Conservation (phyloP, 441 rosid genomes). For the Syzygium syzygioides region DNA sequence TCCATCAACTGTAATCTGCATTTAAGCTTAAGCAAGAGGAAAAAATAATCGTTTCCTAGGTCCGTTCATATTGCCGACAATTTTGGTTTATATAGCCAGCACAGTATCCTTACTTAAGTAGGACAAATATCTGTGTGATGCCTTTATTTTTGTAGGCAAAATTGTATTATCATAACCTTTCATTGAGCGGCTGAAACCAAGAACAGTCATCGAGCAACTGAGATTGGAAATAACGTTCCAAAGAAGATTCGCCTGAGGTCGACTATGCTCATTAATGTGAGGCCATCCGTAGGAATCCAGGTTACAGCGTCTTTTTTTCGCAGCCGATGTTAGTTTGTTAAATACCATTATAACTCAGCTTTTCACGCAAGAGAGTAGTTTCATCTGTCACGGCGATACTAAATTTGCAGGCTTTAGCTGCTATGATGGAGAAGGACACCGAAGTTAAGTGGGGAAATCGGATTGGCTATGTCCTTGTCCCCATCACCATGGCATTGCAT, state of each 20-base stretch:
- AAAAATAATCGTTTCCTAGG: background rate
- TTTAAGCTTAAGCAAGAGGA: background rate
- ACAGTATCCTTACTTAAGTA: background rate
- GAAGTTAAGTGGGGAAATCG: conserved; percentile 32
- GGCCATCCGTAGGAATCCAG: conserved; percentile 36
- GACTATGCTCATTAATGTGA: conserved; percentile 27
- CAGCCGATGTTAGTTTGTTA: background rate
- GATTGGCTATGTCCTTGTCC: conserved; percentile 28
- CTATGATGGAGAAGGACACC: conserved; percentile 28
- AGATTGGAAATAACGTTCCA: conserved; percentile 18
- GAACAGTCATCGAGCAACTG: background rate
- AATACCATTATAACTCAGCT: background rate
- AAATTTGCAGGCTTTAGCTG: conserved; percentile 24
- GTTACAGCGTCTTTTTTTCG: background rate
- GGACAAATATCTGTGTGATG: background rate
- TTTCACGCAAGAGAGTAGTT: background rate
- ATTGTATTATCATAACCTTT: background rate
- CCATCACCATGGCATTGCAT: conserved; percentile 18
- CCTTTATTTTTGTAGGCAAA: background rate
- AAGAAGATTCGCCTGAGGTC: conserved; percentile 23
- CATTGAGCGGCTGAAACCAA: conserved; percentile 2
- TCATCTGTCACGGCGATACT: background rate
- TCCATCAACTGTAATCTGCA: background rate
- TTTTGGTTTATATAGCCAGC: background rate
- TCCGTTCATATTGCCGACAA: background rate